phyloP scores from a whole-genome alignment of 176 grass and related monocot species.

The Bonia amplexicaulis region DNA sequence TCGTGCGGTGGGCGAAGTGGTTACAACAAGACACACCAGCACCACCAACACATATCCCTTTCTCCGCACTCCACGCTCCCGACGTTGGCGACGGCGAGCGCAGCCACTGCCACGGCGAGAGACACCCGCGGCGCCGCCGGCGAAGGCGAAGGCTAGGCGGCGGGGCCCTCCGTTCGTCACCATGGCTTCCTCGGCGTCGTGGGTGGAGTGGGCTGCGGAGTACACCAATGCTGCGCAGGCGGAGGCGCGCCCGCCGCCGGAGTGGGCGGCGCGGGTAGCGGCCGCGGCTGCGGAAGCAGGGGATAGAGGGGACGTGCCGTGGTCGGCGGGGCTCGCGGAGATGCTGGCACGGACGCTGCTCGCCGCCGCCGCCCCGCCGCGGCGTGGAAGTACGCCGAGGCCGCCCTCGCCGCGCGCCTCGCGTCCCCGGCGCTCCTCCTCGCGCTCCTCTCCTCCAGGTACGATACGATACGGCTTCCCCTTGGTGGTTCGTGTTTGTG shows the following conservation, averaged over 20 bases:
- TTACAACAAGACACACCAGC: slow-evolving; percentile 18
- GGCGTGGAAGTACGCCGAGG: slow-evolving; percentile 91
- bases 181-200: slow-evolving; percentile 20
- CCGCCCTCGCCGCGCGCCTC: slow-evolving; percentile 53
- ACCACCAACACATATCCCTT: neutral
- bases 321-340: slow-evolving; percentile 58
- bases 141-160: neutral
- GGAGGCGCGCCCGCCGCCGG: slow-evolving; percentile 41
- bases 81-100: neutral
- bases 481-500: neutral
- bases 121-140: neutral
- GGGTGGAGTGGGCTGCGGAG: slow-evolving; percentile 53
- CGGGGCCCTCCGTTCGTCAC: neutral
- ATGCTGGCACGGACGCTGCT: slow-evolving; percentile 51
- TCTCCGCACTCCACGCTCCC: neutral
- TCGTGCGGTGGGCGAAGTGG: slow-evolving; percentile 27
- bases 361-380: slow-evolving; percentile 2
- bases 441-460: slow-evolving; percentile 76
- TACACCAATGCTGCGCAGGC: slow-evolving; percentile 66
- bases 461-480: neutral
- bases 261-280: slow-evolving; percentile 56
- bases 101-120: neutral
- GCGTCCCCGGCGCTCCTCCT: slow-evolving; percentile 76
- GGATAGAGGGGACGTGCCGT: slow-evolving; percentile 17
- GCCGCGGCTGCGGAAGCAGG: neutral